Conservation (phyloP, 345 rosid genomes). For the Cardamine chenopodiifolia region DNA sequence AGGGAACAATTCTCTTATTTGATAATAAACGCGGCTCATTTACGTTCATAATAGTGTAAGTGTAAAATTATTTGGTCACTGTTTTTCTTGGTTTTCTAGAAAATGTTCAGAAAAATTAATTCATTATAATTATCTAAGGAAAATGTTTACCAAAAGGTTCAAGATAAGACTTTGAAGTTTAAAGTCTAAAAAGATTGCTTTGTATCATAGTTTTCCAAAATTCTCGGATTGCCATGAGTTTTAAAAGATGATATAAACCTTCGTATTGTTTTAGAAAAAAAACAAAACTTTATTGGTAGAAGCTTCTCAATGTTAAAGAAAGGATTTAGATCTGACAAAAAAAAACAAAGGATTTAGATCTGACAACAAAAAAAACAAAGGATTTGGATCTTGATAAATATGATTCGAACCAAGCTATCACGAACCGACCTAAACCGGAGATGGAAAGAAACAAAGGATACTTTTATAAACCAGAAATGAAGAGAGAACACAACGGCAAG, state of each 20-base stretch:
- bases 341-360: not conserved
- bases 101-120: too few species aligned
- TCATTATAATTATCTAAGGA: not conserved
- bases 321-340: not conserved
- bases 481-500: not conserved
- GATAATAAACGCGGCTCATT: not conserved
- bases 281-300: not conserved
- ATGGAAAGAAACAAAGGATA: not conserved
- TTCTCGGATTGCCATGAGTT: not conserved
- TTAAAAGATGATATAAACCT: not conserved
- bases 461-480: constrained; percentile 24
- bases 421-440: constrained; percentile 21
- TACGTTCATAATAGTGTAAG: not conserved
- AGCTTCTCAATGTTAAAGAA: not conserved
- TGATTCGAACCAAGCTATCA: constrained; percentile 17
- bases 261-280: too few species aligned
- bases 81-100: not conserved
- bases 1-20: not conserved
- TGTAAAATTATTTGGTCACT: not conserved
- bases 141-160: not conserved
- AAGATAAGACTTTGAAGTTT: not conserved
- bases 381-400: not conserved
- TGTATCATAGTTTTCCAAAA: not conserved
- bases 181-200: not conserved
- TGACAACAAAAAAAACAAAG: too few species aligned